Evolutionary conservation across 108 stramenopile genomes (phyloP).

Genomic region (Cyclotella baltica): DNA sequence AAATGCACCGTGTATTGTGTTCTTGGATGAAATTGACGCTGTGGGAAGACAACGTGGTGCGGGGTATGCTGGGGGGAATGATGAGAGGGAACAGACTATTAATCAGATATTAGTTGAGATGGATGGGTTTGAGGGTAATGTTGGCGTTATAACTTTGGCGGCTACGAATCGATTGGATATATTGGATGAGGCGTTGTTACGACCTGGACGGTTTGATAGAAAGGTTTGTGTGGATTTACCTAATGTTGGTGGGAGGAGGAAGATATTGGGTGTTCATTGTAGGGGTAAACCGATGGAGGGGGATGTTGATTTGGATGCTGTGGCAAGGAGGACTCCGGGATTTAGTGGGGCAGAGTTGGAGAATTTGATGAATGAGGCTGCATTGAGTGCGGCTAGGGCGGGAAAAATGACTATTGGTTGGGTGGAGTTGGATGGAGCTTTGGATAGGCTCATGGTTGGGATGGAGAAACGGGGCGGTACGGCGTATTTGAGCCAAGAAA

Average conservation of each 20-base stretch:
- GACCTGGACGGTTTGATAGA: slow-evolving; percentile 98
- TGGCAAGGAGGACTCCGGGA: slow-evolving; percentile 95
- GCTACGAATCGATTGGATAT: slow-evolving; percentile 98
- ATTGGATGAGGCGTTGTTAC: slow-evolving; percentile 93
- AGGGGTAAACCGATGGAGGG: slow-evolving; percentile 92
- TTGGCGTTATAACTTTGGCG: slow-evolving; percentile 95
- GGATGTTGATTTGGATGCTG: slow-evolving; percentile 92
- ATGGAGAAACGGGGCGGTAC: slow-evolving; percentile 94
- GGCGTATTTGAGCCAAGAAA: slow-evolving; percentile 65
- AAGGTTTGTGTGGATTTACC: slow-evolving; percentile 96
- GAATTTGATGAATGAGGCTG: slow-evolving; percentile 98
- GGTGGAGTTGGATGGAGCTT: slow-evolving; percentile 94
- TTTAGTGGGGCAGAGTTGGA: slow-evolving; percentile 96
- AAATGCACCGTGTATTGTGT: slow-evolving; percentile 96
- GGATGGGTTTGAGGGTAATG: slow-evolving; percentile 97
- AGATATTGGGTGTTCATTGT: slow-evolving; percentile 94
- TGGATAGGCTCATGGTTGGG: slow-evolving; percentile 97
- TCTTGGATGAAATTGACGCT: slow-evolving; percentile 98
- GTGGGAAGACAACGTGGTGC: slow-evolving; percentile 93
- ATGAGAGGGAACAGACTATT: slow-evolving; percentile 97
- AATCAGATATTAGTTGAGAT: slow-evolving; percentile 99
- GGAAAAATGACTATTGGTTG: slow-evolving; percentile 87
- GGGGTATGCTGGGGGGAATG: slow-evolving; percentile 94
- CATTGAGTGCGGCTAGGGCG: slow-evolving; percentile 86
- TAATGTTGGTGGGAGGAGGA: slow-evolving; percentile 90